phyloP scores from a whole-genome alignment of 495 filamentous ascomycete species.

The Hypoxylon subgilvum region DNA sequence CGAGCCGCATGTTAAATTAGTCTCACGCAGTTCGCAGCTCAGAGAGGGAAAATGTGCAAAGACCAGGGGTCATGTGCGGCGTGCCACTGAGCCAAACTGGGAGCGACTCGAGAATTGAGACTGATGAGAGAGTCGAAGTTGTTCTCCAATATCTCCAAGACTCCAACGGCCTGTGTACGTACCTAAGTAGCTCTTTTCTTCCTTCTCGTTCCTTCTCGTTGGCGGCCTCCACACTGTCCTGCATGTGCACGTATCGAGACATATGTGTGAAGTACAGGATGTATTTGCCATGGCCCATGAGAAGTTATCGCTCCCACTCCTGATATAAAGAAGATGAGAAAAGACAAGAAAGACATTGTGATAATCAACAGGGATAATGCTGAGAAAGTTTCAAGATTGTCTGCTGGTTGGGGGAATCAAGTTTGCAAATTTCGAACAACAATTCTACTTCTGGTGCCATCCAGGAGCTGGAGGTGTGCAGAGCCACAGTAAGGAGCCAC shows the following conservation, averaged over 20 bases:
- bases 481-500: background rate
- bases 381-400: constrained; percentile 23
- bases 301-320: background rate
- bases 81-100: background rate
- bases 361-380: constrained; percentile 14
- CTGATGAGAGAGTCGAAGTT: too few relatives aligned
- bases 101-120: too few relatives aligned
- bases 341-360: background rate
- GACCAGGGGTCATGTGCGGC: constrained; percentile 24
- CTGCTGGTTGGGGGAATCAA: constrained; percentile 7
- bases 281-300: too few relatives aligned
- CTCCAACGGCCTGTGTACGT: constrained; percentile 4
- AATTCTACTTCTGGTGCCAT: constrained; percentile 30
- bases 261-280: background rate
- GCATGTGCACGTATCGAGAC: constrained; percentile 1
- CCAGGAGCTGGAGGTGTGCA: too few relatives aligned
- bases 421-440: constrained; percentile 7
- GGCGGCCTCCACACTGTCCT: constrained; percentile 35
- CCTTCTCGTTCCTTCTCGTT: background rate
- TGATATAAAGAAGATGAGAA: background rate
- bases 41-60: background rate
- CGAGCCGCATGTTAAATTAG: constrained; percentile 35
- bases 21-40: constrained; percentile 22
- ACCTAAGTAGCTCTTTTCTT: background rate
- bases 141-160: too few relatives aligned